These are phyloP conservation scores for Anastatica hierochuntica DNA, from an alignment of 345 rosid species.

Conservation along the genomic window DNA sequence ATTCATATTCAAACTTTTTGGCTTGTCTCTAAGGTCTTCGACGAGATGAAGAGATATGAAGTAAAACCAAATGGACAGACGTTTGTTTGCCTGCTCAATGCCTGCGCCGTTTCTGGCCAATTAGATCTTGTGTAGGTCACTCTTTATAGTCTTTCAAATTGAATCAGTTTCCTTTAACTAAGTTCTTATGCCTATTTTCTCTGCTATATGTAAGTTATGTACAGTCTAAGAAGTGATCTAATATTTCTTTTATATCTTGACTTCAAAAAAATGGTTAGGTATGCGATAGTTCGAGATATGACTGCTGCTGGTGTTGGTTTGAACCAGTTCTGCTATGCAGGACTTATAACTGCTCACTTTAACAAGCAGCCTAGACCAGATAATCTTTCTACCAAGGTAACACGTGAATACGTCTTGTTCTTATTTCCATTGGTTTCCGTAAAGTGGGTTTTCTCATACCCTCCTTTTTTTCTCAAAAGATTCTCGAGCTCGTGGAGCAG, in stretches of 20 bases:
- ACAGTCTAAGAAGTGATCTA: neutral
- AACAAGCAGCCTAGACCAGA: conserved; percentile 60
- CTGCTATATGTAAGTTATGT: neutral
- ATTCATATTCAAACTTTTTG: neutral
- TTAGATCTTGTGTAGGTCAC: conserved; percentile 70
- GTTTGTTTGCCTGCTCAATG: conserved; percentile 70
- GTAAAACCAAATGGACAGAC: conserved; percentile 95
- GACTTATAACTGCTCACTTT: conserved; percentile 72
- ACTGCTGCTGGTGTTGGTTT: conserved; percentile 92
- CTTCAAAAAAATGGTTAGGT: conserved; percentile 33
- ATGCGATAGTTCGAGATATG: conserved; percentile 92
- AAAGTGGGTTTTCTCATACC: conserved; percentile 8
- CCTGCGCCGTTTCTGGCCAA: conserved; percentile 82
- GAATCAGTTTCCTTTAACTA: neutral
- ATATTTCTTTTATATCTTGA: neutral
- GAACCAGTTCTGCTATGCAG: conserved; percentile 96
- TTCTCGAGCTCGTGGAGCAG: conserved; percentile 74
- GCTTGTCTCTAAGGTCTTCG: conserved; percentile 48
- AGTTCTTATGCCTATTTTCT: neutral
- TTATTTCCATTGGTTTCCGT: neutral
- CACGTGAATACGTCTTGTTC: neutral
- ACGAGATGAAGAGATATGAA: conserved; percentile 84
- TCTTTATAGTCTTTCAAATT: neutral
- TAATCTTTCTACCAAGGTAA: conserved; percentile 62
- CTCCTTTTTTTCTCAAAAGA: conserved; percentile 33